Base-by-base conservation (phyloP, 2,329 filamentous ascomycete species). In the Colletotrichum caudatum region DNA sequence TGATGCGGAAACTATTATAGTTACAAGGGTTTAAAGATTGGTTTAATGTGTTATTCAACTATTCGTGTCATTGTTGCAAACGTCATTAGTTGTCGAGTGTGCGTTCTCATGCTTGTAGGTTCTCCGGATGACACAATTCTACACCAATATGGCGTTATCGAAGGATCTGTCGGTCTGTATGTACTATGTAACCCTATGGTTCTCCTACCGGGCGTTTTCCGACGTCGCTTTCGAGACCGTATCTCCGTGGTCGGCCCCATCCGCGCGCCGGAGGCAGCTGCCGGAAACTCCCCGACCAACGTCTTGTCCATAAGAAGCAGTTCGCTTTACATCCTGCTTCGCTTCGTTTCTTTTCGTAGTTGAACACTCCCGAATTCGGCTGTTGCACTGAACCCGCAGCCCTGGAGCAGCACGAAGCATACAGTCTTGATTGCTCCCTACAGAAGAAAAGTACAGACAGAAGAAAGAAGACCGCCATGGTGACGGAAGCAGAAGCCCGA, bases 401-500 rank as follows among this genome's bases (percentile, higher is more conserved):
- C 23, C 7, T 33, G 26, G 26, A 33, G 3, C 50, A 33, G 3
- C 50, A 53, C 50, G 14, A 53, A 53, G 14, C 50, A 26, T 33
- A 20, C 50, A 33, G 18, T 23, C 26, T 9, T 4, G 50, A 18
- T 53, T 29, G 9, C 50, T 29, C 20, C 26, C 1, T 6, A 50
- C 48, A 5, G 6, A 44, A 18, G 18, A 18, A 44, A 18, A 41
- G 14, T 4, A 5, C 4, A 41, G 16, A 41, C 1, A 41, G 16
- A 41, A 41, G 39, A 18, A 41, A 5, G 16, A 18, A 50, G 18
- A 33, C 14, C 50, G 16, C 50, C 26, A 53, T 53, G 50, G 76
- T 79, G 3, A 76, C 78, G 29, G 80, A 82, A 77, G 37, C 73
- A 37, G 80, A 82, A 75, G 80, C 81, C 1, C 76, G 77, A 23